Evolutionary conservation across 2,329 filamentous ascomycete genomes (phyloP).

Genomic region (Immersiporthe knoxdaviesiana): DNA sequence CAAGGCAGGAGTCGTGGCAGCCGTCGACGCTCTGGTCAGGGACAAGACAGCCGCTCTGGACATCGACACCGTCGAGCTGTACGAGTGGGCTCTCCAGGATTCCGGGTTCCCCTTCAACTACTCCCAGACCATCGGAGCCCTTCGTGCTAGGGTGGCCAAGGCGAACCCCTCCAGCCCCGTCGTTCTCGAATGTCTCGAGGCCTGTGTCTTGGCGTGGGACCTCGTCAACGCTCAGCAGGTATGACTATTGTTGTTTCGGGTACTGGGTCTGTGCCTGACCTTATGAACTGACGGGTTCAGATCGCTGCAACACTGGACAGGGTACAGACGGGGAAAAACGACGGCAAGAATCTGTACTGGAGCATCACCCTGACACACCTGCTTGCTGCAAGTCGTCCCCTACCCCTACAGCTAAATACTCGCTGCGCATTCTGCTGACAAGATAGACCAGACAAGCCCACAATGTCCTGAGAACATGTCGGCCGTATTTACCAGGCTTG

Average conservation of each 20-base stretch:
- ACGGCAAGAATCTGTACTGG: constrained; percentile 56
- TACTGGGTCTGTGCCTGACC: neutral
- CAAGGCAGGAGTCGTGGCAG: constrained; percentile 48
- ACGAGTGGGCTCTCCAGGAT: constrained; percentile 56
- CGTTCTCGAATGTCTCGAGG: constrained; percentile 51
- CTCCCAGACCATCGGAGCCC: constrained; percentile 50
- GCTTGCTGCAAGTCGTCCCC: constrained; percentile 49
- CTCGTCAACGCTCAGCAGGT: constrained; percentile 61
- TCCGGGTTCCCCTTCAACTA: constrained; percentile 41
- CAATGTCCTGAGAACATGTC: constrained; percentile 53
- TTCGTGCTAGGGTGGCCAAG: constrained; percentile 57
- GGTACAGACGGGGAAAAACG: constrained; percentile 50
- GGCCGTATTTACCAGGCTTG: constrained; percentile 55
- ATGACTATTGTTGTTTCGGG: constrained; percentile 24
- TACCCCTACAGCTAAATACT: too few relatives aligned
- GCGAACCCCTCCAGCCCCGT: constrained; percentile 50
- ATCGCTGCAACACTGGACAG: constrained; percentile 59
- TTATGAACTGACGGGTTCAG: constrained; percentile 37
- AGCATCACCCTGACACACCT: constrained; percentile 58
- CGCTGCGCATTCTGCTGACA: constrained; percentile 31
- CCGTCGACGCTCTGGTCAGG: constrained; percentile 51
- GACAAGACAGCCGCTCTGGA: constrained; percentile 53
- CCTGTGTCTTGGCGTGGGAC: constrained; percentile 59
- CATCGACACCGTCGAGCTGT: constrained; percentile 54
- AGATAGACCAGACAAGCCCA: constrained; percentile 45